Percentiles rank a stretch among this genome's conserved stretches.
Conservation (phyloP, 1,284 basidiomycete genomes). For the Ceratobasidium theobromae region DNA sequence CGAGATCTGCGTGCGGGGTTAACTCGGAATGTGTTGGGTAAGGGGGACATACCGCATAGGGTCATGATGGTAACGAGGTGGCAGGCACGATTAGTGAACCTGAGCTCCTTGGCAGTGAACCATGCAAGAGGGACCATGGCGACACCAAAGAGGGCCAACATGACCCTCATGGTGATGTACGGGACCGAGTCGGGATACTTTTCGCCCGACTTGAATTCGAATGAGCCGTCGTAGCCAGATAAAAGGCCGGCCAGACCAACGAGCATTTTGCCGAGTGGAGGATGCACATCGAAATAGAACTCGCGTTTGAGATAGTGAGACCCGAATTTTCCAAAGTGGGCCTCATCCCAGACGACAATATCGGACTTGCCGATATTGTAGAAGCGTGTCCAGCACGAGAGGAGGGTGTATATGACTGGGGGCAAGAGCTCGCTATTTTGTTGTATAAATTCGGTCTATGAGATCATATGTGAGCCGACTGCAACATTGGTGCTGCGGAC, state of each 20-base stretch:
- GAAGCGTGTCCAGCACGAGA: conserved; percentile 93
- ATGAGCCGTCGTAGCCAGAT: conserved; percentile 87
- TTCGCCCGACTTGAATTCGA: conserved; percentile 93
- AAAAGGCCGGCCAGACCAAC: conserved; percentile 91
- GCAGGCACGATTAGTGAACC: conserved; percentile 86
- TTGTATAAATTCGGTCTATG: conserved; percentile 71
- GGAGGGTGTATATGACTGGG: conserved; percentile 84
- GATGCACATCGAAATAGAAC: conserved; percentile 98
- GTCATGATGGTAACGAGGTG: conserved; percentile 96
- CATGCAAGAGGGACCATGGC: conserved; percentile 94
- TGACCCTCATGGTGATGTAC: conserved; percentile 92
- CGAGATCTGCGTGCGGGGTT: conserved; percentile 71
- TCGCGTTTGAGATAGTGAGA: conserved; percentile 95
- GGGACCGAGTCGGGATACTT: conserved; percentile 84
- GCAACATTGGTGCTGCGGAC: conserved; percentile 41
- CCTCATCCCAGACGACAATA: conserved; percentile 97
- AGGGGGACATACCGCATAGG: conserved; percentile 66
- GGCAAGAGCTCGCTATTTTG: conserved; percentile 84
- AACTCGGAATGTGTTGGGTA: not conserved
- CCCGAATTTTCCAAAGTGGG: conserved; percentile 97
- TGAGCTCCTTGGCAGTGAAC: conserved; percentile 95
- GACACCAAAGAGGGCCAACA: conserved; percentile 92
- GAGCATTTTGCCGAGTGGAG: conserved; percentile 97
- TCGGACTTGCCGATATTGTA: conserved; percentile 89
- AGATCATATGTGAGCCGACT: conserved; percentile 21